A percentile compares a stretch with the other conserved stretches of the same genome.
Evolutionary conservation across 2,329 filamentous ascomycete genomes (phyloP).

Genomic region (Emmonsiellopsis sp.): DNA sequence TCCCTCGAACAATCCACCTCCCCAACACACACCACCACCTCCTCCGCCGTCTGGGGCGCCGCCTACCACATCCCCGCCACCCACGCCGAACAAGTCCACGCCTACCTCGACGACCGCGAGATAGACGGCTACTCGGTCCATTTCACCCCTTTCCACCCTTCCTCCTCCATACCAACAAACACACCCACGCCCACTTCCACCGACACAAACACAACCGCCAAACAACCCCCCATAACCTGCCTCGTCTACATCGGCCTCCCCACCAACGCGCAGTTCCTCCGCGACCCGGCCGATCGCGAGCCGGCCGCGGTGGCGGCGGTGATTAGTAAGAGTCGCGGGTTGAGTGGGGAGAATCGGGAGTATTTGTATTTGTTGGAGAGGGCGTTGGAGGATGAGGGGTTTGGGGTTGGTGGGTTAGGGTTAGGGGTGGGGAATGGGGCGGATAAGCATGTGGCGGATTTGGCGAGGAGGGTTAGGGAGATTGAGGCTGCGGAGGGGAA

Average conservation of each 20-base stretch:
- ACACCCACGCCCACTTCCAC: constrained; percentile 28
- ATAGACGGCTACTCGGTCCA: constrained; percentile 97
- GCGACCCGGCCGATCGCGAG: constrained; percentile 50
- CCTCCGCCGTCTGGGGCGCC: constrained; percentile 66
- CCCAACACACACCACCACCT: constrained; percentile 11
- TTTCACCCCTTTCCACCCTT: constrained; percentile 71
- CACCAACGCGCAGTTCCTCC: constrained; percentile 80
- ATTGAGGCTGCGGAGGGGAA: constrained; percentile 38
- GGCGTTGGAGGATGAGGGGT: constrained; percentile 61
- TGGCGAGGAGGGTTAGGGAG: constrained; percentile 61
- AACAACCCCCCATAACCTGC: constrained; percentile 36
- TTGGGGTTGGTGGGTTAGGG: constrained; percentile 66
- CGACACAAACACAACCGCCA: constrained; percentile 24
- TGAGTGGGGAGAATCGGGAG: constrained; percentile 82
- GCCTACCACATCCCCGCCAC: constrained; percentile 73
- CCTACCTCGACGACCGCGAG: constrained; percentile 90
- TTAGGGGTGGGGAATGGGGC: constrained; percentile 63
- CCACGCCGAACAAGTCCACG: constrained; percentile 68
- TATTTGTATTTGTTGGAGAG: constrained; percentile 75
- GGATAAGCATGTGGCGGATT: constrained; percentile 75
- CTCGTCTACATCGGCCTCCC: constrained; percentile 94
- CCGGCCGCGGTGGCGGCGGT: constrained; percentile 68
- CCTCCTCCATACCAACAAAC: constrained; percentile 27
- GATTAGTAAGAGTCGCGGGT: constrained; percentile 66
- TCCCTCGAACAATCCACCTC: constrained; percentile 20